phyloP scores from a whole-genome alignment of 345 rosid species.

The Kandelia obovata region DNA sequence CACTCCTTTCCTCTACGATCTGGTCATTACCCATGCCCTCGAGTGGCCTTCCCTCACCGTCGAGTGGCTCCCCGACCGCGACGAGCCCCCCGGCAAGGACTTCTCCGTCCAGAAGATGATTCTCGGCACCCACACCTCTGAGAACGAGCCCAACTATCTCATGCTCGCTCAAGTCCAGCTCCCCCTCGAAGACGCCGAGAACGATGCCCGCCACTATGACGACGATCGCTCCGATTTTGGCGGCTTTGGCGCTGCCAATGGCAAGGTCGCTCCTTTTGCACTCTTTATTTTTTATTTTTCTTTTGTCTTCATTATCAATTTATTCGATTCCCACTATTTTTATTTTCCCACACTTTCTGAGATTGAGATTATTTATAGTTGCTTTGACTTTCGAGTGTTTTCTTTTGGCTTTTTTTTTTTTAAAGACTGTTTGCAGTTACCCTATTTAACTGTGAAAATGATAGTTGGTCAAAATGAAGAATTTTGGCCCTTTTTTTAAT shows the following conservation, averaged over 20 bases:
- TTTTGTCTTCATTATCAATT: too few species aligned
- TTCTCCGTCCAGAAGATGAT: conserved; percentile 96
- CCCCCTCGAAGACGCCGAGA: conserved; percentile 86
- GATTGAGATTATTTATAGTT: too few species aligned
- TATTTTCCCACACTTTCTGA: background rate
- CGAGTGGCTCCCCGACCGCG: conserved; percentile 92
- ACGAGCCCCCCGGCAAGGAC: conserved; percentile 93
- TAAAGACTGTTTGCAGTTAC: too few species aligned
- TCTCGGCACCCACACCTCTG: conserved; percentile 96
- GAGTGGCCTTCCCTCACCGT: conserved; percentile 99
- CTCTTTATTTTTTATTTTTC: background rate
- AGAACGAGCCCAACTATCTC: conserved; percentile 91
- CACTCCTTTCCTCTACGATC: conserved; percentile 95
- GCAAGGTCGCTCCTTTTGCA: conserved; percentile 50
- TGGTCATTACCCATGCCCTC: conserved; percentile 92
- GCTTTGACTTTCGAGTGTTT: too few species aligned
- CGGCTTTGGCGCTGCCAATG: conserved; percentile 80
- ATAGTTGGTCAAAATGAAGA: background rate
- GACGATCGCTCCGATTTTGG: conserved; percentile 80
- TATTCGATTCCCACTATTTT: background rate
- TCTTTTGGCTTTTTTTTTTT: too few species aligned
- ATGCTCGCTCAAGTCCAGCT: conserved; percentile 98
- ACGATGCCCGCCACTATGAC: conserved; percentile 89
- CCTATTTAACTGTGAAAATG: too few species aligned
- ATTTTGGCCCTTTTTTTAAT: background rate